phyloP scores from a whole-genome alignment of 306 rosid genomes.

The Myrica gale region DNA sequence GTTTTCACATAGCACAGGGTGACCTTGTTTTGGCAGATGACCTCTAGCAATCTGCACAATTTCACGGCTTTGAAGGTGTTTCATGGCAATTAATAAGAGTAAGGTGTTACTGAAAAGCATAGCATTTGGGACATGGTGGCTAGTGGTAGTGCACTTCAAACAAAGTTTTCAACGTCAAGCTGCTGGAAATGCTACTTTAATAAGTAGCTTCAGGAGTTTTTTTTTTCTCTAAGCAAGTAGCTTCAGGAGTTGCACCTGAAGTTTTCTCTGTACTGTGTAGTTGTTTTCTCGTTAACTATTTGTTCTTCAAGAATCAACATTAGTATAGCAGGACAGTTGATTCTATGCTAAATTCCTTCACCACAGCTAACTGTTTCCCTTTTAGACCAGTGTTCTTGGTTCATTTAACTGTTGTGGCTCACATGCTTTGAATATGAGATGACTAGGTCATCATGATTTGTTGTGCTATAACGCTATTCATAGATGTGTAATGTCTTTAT shows the following conservation, averaged over 20 bases:
- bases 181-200: background rate
- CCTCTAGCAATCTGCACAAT: background rate
- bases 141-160: background rate
- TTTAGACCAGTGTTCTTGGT: background rate
- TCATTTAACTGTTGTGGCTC: background rate
- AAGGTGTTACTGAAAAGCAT: background rate
- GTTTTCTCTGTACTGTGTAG: background rate
- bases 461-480: slow-evolving; percentile 4
- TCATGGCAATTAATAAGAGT: background rate
- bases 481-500: background rate
- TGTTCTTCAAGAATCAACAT: background rate
- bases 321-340: background rate
- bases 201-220: no score
- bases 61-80: background rate
- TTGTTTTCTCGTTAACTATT: background rate
- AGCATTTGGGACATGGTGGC: background rate
- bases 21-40: background rate
- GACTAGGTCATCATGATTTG: background rate
- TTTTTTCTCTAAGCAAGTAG: no score
- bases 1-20: background rate
- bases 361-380: background rate
- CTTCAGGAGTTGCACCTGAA: background rate
- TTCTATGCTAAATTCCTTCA: background rate
- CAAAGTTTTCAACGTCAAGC: background rate
- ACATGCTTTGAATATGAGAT: background rate